Percentiles rank a stretch among this genome's conserved stretches.
phyloP scores from a whole-genome alignment of 1,284 basidiomycete genomes.

The Marasmius tenuissimus region DNA sequence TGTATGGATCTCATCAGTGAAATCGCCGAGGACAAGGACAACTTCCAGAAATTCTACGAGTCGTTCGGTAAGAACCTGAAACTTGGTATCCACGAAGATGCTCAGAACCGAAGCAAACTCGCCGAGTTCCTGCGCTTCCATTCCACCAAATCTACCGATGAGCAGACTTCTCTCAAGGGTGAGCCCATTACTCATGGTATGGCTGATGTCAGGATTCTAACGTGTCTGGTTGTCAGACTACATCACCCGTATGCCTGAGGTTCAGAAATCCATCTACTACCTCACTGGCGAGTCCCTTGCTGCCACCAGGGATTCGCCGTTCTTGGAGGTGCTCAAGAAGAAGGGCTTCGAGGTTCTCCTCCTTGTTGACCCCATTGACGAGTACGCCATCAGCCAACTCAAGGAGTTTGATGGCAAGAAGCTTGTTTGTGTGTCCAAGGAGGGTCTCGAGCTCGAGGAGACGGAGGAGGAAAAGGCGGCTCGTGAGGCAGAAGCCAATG shows the following conservation, averaged over 20 bases:
- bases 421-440: conserved; percentile 97
- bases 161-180: conserved; percentile 95
- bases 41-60: conserved; percentile 97
- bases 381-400: conserved; percentile 96
- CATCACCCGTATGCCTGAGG: conserved; percentile 99
- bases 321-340: conserved; percentile 99
- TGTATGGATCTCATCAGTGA: conserved; percentile 93
- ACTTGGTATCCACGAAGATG: conserved; percentile 99
- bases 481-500: conserved; percentile 86
- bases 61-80: conserved; percentile 97
- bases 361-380: conserved; percentile 97
- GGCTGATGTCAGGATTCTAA: conserved; percentile 1
- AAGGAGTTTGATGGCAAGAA: conserved; percentile 99
- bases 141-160: conserved; percentile 94
- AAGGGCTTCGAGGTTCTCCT: conserved; percentile 99
- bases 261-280: conserved; percentile 99
- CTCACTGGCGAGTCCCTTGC: conserved; percentile 97
- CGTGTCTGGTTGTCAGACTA: conserved; percentile 65
- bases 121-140: conserved; percentile 99
- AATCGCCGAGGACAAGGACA: conserved; percentile 99
- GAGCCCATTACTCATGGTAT: conserved; percentile 20
- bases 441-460: conserved; percentile 99
- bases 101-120: conserved; percentile 98
- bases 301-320: conserved; percentile 92
- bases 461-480: conserved; percentile 95